A percentile compares a stretch with the other conserved stretches of the same genome.
phyloP scores from a whole-genome alignment of 2,329 filamentous ascomycete species.

The Bimuria novae-zelandiae region DNA sequence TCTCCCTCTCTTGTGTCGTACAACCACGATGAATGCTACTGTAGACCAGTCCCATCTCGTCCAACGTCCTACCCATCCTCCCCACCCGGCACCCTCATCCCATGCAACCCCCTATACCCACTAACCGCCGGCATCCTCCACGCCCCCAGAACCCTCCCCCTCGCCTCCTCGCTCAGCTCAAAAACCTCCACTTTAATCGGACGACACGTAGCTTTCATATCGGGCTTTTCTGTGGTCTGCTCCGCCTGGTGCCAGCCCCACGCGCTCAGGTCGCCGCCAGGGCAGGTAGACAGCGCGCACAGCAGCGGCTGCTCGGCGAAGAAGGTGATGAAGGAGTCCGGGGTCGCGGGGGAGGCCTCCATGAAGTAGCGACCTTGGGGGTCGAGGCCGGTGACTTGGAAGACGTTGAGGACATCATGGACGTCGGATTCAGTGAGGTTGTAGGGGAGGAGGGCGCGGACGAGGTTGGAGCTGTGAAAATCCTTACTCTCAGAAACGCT shows the following conservation, averaged over 20 bases:
- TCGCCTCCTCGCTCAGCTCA: constrained; percentile 57
- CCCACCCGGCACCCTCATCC: constrained; percentile 58
- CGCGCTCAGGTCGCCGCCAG: constrained; percentile 78
- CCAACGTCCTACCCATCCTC: no score
- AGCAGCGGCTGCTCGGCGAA: constrained; percentile 79
- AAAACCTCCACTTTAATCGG: constrained; percentile 77
- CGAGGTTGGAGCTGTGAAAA: constrained; percentile 66
- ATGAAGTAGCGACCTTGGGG: constrained; percentile 60
- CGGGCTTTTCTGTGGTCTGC: constrained; percentile 63
- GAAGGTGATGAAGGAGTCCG: constrained; percentile 67
- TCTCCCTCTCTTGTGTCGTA: no score
- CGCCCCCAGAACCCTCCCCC: constrained; percentile 45
- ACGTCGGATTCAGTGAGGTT: constrained; percentile 75
- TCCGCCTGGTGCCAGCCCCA: constrained; percentile 72
- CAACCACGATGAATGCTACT: no score
- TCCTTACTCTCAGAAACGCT: no score
- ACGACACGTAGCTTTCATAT: constrained; percentile 63
- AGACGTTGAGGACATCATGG: constrained; percentile 85
- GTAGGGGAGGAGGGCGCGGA: constrained; percentile 69
- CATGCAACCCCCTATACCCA: constrained; percentile 69
- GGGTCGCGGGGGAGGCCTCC: constrained; percentile 43
- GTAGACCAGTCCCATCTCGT: no score
- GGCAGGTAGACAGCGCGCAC: constrained; percentile 70
- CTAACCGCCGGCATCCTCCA: constrained; percentile 68
- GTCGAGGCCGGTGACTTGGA: constrained; percentile 82